These are phyloP conservation scores for Blastobotrys malaysiensis DNA, from an alignment of 1,139 yeast genomes.

Conservation along the genomic window DNA sequence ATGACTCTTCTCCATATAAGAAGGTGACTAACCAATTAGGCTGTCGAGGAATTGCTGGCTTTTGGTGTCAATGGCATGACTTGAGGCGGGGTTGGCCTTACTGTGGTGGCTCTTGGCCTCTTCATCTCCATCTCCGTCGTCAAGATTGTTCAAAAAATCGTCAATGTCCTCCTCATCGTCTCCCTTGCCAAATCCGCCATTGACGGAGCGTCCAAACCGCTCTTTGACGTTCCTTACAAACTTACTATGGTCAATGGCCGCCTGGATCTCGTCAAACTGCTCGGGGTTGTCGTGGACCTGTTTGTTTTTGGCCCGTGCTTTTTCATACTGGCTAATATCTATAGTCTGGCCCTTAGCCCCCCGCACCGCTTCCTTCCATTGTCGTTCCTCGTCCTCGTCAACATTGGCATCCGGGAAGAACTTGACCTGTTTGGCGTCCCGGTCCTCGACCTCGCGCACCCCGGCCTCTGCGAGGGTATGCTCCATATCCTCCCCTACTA, in stretches of 20 bases:
- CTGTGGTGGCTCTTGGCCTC: neutral
- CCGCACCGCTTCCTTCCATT: conserved; percentile 1
- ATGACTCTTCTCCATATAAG: neutral
- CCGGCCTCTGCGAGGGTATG: conserved; percentile 11
- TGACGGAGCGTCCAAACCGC: conserved; percentile 18
- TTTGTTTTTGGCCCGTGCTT: conserved; percentile 4
- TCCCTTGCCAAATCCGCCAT: conserved; percentile 1
- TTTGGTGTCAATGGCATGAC: neutral
- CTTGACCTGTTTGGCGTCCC: neutral
- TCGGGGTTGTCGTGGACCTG: conserved; percentile 14
- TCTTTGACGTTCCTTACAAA: conserved; percentile 20
- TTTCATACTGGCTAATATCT: conserved; percentile 1
- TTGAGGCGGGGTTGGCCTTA: neutral
- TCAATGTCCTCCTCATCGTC: conserved; percentile 29
- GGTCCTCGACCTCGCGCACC: conserved; percentile 1
- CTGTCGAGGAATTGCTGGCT: neutral
- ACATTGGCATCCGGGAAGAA: conserved; percentile 7
- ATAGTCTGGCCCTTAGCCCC: neutral
- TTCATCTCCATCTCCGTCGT: neutral
- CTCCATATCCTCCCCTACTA: conserved; percentile 1
- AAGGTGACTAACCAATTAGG: neutral
- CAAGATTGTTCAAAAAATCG: conserved; percentile 5
- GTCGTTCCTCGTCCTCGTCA: conserved; percentile 6
- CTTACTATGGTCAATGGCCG: conserved; percentile 20
- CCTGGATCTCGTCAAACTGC: conserved; percentile 19